These are phyloP conservation scores for Raddia distichophylla DNA, from an alignment of 176 grass and related monocot genomes.

Conservation along the genomic window DNA sequence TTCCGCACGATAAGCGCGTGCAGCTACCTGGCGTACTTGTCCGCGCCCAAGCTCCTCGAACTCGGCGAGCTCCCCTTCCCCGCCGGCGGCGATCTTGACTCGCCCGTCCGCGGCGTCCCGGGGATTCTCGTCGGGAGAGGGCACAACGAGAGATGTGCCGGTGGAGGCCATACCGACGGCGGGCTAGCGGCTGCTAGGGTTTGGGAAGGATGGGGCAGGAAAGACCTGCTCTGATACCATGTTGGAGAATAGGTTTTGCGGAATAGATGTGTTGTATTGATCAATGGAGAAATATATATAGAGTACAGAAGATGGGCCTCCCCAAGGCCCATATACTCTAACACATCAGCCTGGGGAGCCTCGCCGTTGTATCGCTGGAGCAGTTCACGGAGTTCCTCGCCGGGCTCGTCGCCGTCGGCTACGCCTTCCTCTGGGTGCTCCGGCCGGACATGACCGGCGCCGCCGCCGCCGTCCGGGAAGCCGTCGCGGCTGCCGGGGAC, in stretches of 20 bases:
- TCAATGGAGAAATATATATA: no score
- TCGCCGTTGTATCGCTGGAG: conserved; percentile 28
- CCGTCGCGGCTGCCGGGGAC: neutral
- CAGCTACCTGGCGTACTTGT: conserved; percentile 40
- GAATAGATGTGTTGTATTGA: no score
- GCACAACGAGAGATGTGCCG: no score
- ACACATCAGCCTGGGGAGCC: conserved; percentile 65
- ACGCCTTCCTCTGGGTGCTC: conserved; percentile 62
- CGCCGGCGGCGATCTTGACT: conserved; percentile 32
- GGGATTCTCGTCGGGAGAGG: no score
- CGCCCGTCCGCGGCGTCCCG: conserved; percentile 23
- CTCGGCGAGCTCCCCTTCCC: conserved; percentile 40
- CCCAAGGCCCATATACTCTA: no score
- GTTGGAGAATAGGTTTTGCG: no score
- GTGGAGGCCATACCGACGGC: no score
- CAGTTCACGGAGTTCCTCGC: conserved; percentile 49
- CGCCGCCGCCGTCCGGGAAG: neutral
- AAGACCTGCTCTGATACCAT: no score
- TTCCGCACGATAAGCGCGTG: conserved; percentile 56
- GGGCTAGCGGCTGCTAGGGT: no score
- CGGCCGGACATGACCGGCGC: conserved; percentile 43
- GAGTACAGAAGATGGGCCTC: no score
- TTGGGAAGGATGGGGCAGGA: no score
- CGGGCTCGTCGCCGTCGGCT: conserved; percentile 44
- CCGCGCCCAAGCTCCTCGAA: conserved; percentile 40